These are phyloP conservation scores for Solanum tarijense DNA, from an alignment of 257 asterid genomes.

Conservation along the genomic window DNA sequence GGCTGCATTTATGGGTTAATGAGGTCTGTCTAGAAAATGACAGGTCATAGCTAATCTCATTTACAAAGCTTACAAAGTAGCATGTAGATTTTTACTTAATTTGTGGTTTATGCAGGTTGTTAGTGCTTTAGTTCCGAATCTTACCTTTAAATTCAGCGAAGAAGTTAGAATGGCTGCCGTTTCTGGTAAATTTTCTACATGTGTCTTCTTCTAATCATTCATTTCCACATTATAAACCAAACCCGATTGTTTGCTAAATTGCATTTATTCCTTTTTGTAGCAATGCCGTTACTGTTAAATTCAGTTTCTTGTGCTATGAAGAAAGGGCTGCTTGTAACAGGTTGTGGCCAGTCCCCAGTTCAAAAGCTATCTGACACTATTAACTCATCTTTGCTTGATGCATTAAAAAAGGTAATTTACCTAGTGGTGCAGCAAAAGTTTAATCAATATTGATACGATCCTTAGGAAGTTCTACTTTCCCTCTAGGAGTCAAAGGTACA, in stretches of 20 bases:
- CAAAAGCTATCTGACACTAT: too few species aligned
- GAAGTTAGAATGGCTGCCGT: not conserved
- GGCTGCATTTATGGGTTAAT: not conserved
- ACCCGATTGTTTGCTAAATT: not conserved
- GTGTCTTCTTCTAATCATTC: not conserved
- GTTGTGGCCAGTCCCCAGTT: too few species aligned
- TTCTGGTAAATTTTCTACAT: not conserved
- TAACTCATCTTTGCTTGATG: too few species aligned
- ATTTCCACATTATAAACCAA: not conserved
- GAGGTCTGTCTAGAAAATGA: not conserved
- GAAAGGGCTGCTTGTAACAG: too few species aligned
- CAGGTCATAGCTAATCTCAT: not conserved
- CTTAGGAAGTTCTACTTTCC: not conserved
- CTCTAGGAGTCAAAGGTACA: not conserved
- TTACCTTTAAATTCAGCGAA: not conserved
- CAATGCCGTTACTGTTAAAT: not conserved
- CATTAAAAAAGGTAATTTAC: too few species aligned
- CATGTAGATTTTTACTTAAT: not conserved
- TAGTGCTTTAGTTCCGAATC: not conserved
- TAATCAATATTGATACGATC: not conserved
- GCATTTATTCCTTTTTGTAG: not conserved
- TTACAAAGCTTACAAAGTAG: not conserved
- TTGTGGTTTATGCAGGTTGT: not conserved
- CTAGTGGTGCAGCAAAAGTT: not conserved
- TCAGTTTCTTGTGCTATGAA: not conserved